Evolutionary conservation across 495 filamentous ascomycete species (phyloP), one percentile per base, ranked within the genome.

Genomic region (Xylaria intraflava): DNA sequence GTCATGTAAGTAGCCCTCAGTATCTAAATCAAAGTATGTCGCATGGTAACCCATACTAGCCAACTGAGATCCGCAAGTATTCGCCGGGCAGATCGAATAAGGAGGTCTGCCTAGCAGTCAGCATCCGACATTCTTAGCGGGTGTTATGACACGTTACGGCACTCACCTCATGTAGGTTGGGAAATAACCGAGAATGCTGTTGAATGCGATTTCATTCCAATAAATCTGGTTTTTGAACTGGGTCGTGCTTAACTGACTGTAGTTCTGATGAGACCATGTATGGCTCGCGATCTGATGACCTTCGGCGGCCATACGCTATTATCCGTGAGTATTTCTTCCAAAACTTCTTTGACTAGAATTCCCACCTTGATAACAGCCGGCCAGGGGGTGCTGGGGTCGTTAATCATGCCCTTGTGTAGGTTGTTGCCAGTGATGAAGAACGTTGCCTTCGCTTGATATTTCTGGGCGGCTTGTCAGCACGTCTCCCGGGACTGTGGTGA

Each of bases 241-340:
- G 64, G 26, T 61, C 62, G 46, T 79, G 55, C 46, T 78, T 72
- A 65, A 82, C 64, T 62, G 78, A 76, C 67, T 78, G 76, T 58
- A 89, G 69, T 74, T 89, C 78, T 70, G 83, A 59, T 95, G 89
- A 35, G 85, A 87, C 88, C 88, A 95, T 1, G 87, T 93, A 59
- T 95, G 89, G 59, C 83, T 86, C 26, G 84, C 89, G 49, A 95
- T 73, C 64, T 93, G 89, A 62, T 95, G 89, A n/a, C 88, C 88
- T 55, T 74, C 62, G 39, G 68, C 68, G 55, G 74, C 66, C 84
- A 84, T 89, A 55, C 87, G 83, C 71, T 80, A 52, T 23, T 16
- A 10, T 11, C 19, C 31, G 62, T 75, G 44, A 72, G 60, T 46
- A 57, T 20, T 29, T 44, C 12, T n/a, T 48, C 31, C 19, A 16